Evolutionary conservation across 805 yeast genomes (phyloP).

Genomic region (Suhomyces tanzawaensis): DNA sequence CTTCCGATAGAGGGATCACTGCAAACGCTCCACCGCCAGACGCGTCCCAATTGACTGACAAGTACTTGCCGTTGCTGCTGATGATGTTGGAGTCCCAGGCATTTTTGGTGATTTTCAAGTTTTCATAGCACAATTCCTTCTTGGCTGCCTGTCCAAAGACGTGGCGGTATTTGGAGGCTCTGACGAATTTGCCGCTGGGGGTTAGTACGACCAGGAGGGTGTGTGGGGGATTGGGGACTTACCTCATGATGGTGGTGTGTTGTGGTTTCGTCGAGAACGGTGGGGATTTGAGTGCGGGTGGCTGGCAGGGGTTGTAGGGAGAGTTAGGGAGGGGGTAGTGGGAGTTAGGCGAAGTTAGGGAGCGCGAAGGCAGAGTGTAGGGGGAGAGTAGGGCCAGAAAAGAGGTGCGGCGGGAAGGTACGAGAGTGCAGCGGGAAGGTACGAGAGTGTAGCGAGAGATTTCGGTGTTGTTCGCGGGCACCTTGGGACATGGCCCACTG

Average conservation of each 20-base stretch:
- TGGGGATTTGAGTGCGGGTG: too few relatives aligned
- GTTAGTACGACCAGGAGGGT: constrained; percentile 7
- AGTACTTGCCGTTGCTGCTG: constrained; percentile 79
- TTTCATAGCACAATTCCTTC: constrained; percentile 71
- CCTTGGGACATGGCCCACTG: too few relatives aligned
- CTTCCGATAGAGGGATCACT: constrained; percentile 79
- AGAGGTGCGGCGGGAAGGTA: background rate
- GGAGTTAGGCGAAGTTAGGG: background rate
- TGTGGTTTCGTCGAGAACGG: too few relatives aligned
- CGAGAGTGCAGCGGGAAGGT: background rate
- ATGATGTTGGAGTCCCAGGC: constrained; percentile 96
- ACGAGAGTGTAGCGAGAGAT: background rate
- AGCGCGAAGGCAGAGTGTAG: background rate
- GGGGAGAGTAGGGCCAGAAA: background rate
- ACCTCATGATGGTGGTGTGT: constrained; percentile 6
- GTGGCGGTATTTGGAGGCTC: constrained; percentile 96
- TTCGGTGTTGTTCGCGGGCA: too few relatives aligned
- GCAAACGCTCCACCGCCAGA: constrained; percentile 99
- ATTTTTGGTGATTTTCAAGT: constrained; percentile 75
- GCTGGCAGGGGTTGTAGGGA: too few relatives aligned
- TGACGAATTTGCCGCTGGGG: constrained; percentile 80
- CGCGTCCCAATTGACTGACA: constrained; percentile 88
- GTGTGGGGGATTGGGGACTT: background rate
- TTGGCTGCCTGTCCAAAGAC: constrained; percentile 85
- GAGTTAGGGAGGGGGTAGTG: too few relatives aligned